phyloP scores from a whole-genome alignment of 1,284 basidiomycete species.

The Cutaneotrichosporon daszewskae region DNA sequence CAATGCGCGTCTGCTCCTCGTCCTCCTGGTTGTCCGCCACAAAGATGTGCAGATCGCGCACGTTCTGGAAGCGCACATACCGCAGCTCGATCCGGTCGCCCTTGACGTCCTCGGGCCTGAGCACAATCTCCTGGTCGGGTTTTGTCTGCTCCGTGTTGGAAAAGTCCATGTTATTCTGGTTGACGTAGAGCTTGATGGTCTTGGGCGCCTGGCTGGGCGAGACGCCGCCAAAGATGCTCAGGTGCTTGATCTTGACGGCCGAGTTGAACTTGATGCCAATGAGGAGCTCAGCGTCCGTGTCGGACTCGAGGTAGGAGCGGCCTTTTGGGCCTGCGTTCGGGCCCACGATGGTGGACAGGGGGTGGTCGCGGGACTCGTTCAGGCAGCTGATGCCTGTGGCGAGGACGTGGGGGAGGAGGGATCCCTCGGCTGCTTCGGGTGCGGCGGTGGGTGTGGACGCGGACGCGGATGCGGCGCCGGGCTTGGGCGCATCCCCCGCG shows the following conservation, averaged over 20 bases:
- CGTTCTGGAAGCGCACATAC: conserved; percentile 72
- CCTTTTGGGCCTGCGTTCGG: conserved; percentile 50
- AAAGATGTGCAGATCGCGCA: conserved; percentile 69
- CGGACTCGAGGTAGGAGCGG: conserved; percentile 64
- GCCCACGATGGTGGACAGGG: conserved; percentile 58
- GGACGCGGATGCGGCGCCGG: conserved; percentile 3
- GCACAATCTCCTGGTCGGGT: conserved; percentile 47
- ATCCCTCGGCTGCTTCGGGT: conserved; percentile 23
- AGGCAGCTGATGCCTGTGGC: conserved; percentile 58
- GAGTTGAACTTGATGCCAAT: conserved; percentile 75
- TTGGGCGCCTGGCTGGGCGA: conserved; percentile 57
- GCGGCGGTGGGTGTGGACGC: conserved; percentile 7
- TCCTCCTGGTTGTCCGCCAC: conserved; percentile 68
- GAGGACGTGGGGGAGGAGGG: conserved; percentile 37
- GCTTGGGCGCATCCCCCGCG: conserved; percentile 8
- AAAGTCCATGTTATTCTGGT: conserved; percentile 63
- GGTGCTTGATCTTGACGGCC: conserved; percentile 64
- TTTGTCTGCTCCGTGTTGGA: conserved; percentile 47
- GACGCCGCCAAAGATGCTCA: conserved; percentile 57
- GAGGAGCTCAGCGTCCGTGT: conserved; percentile 68
- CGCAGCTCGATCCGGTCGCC: conserved; percentile 60
- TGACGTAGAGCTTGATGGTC: conserved; percentile 59
- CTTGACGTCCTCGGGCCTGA: conserved; percentile 45
- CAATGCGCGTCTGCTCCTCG: conserved; percentile 69
- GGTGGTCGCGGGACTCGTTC: conserved; percentile 62